Evolutionary conservation across 768 basidiomycete genomes (phyloP).

Genomic region (Mycena kentingensis): DNA sequence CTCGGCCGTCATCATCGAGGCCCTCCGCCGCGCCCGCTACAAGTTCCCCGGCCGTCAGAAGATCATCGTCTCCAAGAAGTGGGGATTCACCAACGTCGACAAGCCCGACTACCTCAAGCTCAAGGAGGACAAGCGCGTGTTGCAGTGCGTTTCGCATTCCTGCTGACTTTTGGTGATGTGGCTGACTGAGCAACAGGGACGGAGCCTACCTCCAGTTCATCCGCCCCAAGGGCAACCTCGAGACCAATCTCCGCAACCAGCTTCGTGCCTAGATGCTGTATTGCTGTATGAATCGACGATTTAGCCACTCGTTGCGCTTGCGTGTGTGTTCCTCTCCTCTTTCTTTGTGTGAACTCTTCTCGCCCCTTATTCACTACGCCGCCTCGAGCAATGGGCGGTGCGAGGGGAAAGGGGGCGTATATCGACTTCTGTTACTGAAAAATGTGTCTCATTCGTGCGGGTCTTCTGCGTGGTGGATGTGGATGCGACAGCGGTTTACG

Average conservation of each 20-base stretch:
- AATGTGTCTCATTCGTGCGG: not conserved
- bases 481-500: slow-evolving; percentile 1
- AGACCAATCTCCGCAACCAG: slow-evolving; percentile 83
- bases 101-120: slow-evolving; percentile 86
- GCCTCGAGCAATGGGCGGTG: slow-evolving; percentile 54
- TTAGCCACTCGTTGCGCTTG: not conserved
- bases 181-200: slow-evolving; percentile 54
- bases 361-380: slow-evolving; percentile 78
- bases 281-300: slow-evolving; percentile 1
- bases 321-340: slow-evolving; percentile 25
- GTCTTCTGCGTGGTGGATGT: not conserved
- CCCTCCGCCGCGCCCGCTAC: slow-evolving; percentile 95
- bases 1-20: slow-evolving; percentile 89
- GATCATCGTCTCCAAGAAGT: slow-evolving; percentile 96
- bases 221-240: slow-evolving; percentile 81
- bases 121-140: slow-evolving; percentile 87
- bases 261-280: slow-evolving; percentile 59
- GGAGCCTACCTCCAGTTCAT: slow-evolving; percentile 96
- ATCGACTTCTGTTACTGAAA: slow-evolving; percentile 37
- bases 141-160: slow-evolving; percentile 62
- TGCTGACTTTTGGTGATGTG: not conserved
- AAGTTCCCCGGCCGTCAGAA: slow-evolving; percentile 99
- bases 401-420: slow-evolving; percentile 85
- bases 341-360: slow-evolving; percentile 28
- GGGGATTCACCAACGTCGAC: slow-evolving; percentile 97